These are phyloP conservation scores for Anthoceros angustus DNA, from an alignment of 225 moss, liverwort and hornwort species.

Conservation along the genomic window DNA sequence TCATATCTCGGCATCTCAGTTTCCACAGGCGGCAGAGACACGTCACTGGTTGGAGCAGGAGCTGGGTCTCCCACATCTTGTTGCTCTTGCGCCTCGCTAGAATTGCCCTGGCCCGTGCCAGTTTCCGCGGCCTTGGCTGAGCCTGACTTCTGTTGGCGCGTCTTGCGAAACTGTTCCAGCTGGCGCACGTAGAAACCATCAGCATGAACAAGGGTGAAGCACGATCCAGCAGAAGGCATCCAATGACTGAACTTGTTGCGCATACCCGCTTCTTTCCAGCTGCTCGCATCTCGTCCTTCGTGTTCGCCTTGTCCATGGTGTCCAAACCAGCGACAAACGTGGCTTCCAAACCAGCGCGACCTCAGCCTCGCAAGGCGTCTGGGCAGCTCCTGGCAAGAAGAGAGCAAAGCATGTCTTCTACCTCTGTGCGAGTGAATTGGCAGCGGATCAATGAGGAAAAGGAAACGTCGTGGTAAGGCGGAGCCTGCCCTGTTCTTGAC, in stretches of 20 bases:
- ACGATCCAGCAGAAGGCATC: not conserved
- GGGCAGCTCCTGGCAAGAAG: no score
- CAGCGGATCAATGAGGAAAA: no score
- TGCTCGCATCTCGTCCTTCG: slow-evolving; percentile 2
- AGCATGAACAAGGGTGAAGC: not conserved
- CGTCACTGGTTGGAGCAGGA: not conserved
- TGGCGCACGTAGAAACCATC: not conserved
- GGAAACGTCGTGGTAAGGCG: no score
- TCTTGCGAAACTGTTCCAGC: slow-evolving; percentile 1
- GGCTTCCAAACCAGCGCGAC: no score
- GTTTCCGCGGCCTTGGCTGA: not conserved
- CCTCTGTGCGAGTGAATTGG: no score
- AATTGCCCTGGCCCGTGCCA: not conserved
- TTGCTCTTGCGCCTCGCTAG: not conserved
- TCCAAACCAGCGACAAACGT: no score
- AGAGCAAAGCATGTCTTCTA: no score
- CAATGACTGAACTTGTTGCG: not conserved
- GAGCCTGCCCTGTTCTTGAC: no score
- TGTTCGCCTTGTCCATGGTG: not conserved
- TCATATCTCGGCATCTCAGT: no score
- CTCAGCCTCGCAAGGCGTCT: no score
- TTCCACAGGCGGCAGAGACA: not conserved
- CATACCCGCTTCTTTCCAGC: slow-evolving; percentile 5
- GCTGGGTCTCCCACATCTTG: not conserved
- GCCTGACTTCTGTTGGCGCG: not conserved